Conservation (phyloP, 345 rosid genomes). For the Eucalyptus erythrocorys region DNA sequence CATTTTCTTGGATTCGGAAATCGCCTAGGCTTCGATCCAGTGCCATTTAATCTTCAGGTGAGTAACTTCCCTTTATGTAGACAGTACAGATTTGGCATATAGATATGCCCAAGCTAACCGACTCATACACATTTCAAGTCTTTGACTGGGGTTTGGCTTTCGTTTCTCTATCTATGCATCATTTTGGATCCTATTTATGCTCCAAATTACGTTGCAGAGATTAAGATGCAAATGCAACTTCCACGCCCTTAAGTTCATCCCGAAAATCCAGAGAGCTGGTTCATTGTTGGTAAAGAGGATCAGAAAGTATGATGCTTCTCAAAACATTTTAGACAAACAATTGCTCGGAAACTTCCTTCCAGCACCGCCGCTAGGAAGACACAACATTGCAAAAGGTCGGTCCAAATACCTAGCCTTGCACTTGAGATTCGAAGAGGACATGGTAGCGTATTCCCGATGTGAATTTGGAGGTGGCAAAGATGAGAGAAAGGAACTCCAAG, state of each 20-base stretch:
- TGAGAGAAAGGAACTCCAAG: slow-evolving; percentile 66
- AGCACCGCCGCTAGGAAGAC: slow-evolving; percentile 2
- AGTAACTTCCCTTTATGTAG: background rate
- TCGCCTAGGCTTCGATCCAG: slow-evolving; percentile 83
- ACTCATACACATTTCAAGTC: background rate
- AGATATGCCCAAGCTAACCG: background rate
- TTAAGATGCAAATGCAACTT: slow-evolving; percentile 94
- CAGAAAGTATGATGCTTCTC: slow-evolving; percentile 30
- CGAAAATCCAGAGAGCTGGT: slow-evolving; percentile 62
- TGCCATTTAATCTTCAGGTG: slow-evolving; percentile 76
- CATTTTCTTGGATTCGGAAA: slow-evolving; percentile 89
- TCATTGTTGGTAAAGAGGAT: slow-evolving; percentile 60
- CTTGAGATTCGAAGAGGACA: slow-evolving; percentile 87
- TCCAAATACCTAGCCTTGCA: slow-evolving; percentile 73
- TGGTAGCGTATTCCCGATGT: slow-evolving; percentile 90
- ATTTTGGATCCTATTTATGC: background rate
- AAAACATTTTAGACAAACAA: slow-evolving; percentile 42
- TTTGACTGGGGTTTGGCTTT: background rate
- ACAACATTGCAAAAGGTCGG: slow-evolving; percentile 9
- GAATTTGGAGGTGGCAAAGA: slow-evolving; percentile 78
- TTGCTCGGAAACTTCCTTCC: slow-evolving; percentile 47
- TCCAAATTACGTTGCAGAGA: slow-evolving; percentile 24
- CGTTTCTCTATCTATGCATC: background rate
- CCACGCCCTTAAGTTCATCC: slow-evolving; percentile 67
- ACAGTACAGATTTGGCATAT: background rate